phyloP scores from a whole-genome alignment of 2,329 filamentous ascomycete species.

The Corinectria fuckeliana region DNA sequence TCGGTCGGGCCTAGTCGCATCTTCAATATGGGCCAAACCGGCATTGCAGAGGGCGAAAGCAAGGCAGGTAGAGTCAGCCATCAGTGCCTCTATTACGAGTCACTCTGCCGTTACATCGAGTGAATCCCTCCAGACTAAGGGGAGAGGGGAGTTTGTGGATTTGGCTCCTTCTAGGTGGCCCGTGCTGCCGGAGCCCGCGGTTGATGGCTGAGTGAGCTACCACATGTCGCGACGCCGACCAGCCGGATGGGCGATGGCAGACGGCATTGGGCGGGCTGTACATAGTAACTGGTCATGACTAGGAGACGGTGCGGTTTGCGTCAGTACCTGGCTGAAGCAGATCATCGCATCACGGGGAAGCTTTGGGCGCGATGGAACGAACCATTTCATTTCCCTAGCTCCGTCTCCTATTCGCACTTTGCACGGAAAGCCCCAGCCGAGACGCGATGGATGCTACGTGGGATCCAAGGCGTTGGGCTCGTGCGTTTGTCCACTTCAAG shows the following conservation, averaged over 20 bases:
- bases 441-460: conserved; percentile 1
- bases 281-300: conserved; percentile 4
- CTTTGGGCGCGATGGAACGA: not conserved
- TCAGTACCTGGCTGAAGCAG: conserved; percentile 17
- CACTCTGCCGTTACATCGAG: no score
- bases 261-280: not conserved
- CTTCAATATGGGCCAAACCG: no score
- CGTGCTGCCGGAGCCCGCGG: not conserved
- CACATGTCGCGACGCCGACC: not conserved
- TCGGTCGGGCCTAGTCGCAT: no score
- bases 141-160: not conserved
- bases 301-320: not conserved
- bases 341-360: conserved; percentile 2
- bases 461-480: not conserved
- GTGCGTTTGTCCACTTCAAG: not conserved
- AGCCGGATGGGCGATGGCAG: not conserved
- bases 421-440: not conserved
- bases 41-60: no score
- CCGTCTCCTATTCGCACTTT: not conserved
- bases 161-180: not conserved
- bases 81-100: no score
- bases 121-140: no score
- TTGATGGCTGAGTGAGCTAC: not conserved
- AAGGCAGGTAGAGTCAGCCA: no score
- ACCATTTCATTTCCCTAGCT: not conserved